Conservation (phyloP, 306 rosid genomes). For the Pueraria montana region DNA sequence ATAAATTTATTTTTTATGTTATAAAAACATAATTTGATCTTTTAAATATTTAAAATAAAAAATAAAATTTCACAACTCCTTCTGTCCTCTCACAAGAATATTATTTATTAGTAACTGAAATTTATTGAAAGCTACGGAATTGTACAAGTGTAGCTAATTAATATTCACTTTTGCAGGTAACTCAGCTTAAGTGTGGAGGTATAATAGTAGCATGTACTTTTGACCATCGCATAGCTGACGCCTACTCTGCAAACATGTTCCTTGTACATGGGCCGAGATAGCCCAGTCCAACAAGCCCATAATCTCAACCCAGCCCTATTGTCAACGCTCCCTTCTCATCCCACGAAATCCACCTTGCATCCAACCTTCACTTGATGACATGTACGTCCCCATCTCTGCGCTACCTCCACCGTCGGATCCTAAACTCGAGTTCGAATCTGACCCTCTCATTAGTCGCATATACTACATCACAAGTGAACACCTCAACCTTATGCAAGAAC, state of each 20-base stretch:
- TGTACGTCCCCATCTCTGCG: slow-evolving; percentile 58
- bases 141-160: too few relatives aligned
- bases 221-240: slow-evolving; percentile 83
- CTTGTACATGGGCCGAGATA: slow-evolving; percentile 72
- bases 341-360: slow-evolving; percentile 51
- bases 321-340: slow-evolving; percentile 44
- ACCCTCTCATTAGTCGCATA: slow-evolving; percentile 61
- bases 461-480: slow-evolving; percentile 54
- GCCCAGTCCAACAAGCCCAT: slow-evolving; percentile 51
- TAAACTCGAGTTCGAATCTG: background rate
- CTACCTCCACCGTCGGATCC: slow-evolving; percentile 50
- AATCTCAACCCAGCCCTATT: slow-evolving; percentile 46
- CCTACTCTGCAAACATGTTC: slow-evolving; percentile 79
- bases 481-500: slow-evolving; percentile 57
- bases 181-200: slow-evolving; percentile 71
- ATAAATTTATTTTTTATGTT: too few relatives aligned
- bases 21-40: too few relatives aligned
- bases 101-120: too few relatives aligned
- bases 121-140: too few relatives aligned
- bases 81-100: too few relatives aligned
- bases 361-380: slow-evolving; percentile 52
- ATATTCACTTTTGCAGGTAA: too few relatives aligned
- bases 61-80: too few relatives aligned
- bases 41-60: too few relatives aligned
- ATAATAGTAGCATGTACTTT: slow-evolving; percentile 72